Evolutionary conservation across 2,329 filamentous ascomycete species (phyloP), one percentile per base, ranked within the genome.

Genomic region (Ophiocordyceps camponoti-rufipedis): DNA sequence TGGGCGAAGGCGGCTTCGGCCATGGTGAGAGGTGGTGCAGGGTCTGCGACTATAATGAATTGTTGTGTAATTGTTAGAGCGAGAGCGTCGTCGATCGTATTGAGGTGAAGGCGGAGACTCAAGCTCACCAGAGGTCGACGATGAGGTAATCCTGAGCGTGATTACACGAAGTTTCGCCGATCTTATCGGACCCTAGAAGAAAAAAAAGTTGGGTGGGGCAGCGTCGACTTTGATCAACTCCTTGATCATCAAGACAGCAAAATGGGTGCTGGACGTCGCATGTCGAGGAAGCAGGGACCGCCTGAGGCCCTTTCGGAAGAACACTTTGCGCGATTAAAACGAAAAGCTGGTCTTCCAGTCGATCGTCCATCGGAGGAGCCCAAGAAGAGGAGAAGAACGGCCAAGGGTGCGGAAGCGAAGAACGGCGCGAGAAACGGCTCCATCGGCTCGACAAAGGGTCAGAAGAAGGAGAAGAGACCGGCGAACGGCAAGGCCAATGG

Each of bases 241-340:
- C n/a, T 16, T 9, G 14, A 38, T n/a, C 14, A 16, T 14, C 18
- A 40, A 33, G n/a, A 13, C 4, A 23, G 44, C 41, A 47, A 61
- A 58, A 94, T 94, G 88, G 88, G 86, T 70, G 76, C 79, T 50
- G 85, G 87, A 62, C 83, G 87, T 61, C 85, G 88, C 56, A 93
- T 95, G 81, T 49, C 49, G 44, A 85, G 88, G 64, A 95, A 95
- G 68, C 91, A 96, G 74, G 89, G 87, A 46, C 72, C 82, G 52
- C 91, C 91, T 45, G 76, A 82, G 57, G 73, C 82, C 52, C 74
- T 95, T 52, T 85, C 91, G 52, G 85, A 94, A 59, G 75, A 78
- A 52, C 77, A 83, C 57, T 80, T 82, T 55, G 79, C 80, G 44
- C 86, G 80, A 58, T 63, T 81, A 49, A 95, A 96, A 75, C 78